Percentiles rank a stretch among this genome's conserved stretches.
These are phyloP conservation scores for Xylaria scruposa DNA, from an alignment of 495 filamentous ascomycete species.

Conservation along the genomic window DNA sequence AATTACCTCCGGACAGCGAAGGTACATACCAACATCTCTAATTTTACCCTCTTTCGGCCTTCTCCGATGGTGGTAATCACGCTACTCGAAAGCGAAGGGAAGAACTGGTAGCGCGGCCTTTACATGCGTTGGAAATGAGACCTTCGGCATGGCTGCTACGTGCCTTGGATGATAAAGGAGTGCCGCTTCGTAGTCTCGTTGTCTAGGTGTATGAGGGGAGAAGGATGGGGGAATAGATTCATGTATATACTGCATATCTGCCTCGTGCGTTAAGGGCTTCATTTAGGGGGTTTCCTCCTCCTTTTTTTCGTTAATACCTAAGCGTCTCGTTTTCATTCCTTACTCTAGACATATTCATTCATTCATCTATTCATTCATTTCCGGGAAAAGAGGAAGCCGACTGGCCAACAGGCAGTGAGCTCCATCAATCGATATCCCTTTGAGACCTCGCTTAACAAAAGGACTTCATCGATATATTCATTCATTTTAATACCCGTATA, in stretches of 20 bases:
- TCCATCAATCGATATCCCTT: neutral
- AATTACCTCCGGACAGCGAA: too few relatives aligned
- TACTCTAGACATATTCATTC: neutral
- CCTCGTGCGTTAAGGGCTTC: neutral
- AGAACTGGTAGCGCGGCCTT: neutral
- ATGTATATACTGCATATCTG: conserved; percentile 8
- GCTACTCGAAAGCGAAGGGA: neutral
- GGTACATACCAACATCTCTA: neutral
- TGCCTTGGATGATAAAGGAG: conserved; percentile 1
- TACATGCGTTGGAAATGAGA: neutral
- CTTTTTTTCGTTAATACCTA: neutral
- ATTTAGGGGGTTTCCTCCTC: neutral
- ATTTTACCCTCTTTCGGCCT: conserved; percentile 11
- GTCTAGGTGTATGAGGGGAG: neutral
- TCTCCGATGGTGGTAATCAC: neutral
- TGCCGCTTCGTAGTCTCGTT: neutral
- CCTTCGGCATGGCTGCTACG: neutral
- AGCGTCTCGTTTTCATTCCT: neutral
- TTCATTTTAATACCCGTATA: neutral
- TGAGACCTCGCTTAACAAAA: neutral
- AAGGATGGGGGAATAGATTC: neutral
- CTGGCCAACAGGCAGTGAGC: neutral
- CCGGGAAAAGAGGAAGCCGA: neutral
- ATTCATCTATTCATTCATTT: neutral
- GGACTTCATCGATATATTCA: too few relatives aligned